Evolutionary conservation across 139 green algal genomes (phyloP).

Genomic region (Volvox africanus): DNA sequence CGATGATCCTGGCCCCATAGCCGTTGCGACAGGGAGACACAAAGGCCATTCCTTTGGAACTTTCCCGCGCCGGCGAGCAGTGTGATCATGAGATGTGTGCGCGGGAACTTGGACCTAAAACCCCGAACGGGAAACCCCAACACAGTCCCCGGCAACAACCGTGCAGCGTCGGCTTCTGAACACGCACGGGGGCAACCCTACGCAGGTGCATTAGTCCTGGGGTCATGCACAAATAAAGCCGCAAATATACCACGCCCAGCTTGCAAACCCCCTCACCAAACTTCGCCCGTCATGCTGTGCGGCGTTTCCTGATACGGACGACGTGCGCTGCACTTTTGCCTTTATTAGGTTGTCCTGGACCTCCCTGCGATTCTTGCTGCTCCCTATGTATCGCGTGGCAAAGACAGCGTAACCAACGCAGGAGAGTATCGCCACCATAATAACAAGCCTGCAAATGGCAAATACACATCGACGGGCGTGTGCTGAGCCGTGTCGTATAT

Average conservation of each 20-base stretch:
- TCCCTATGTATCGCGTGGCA: slow-evolving; percentile 3
- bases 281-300: not conserved
- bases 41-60: too few species aligned
- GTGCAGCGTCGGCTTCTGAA: too few species aligned
- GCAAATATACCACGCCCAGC: not conserved
- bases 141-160: too few species aligned
- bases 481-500: not conserved
- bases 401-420: slow-evolving; percentile 29
- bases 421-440: not conserved
- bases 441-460: slow-evolving; percentile 5
- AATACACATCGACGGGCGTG: not conserved
- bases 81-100: too few species aligned
- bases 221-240: not conserved
- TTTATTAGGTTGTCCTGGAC: not conserved
- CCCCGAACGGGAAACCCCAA: too few species aligned
- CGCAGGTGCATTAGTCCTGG: not conserved
- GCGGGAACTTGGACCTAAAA: too few species aligned
- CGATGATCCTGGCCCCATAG: too few species aligned
- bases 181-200: not conserved
- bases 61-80: too few species aligned
- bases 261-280: not conserved
- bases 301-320: not conserved
- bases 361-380: slow-evolving; percentile 4
- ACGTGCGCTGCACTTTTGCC: not conserved
- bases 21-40: too few species aligned